phyloP scores from a whole-genome alignment of 371 early-diverging fungal species.

The Nosema granulosis region DNA sequence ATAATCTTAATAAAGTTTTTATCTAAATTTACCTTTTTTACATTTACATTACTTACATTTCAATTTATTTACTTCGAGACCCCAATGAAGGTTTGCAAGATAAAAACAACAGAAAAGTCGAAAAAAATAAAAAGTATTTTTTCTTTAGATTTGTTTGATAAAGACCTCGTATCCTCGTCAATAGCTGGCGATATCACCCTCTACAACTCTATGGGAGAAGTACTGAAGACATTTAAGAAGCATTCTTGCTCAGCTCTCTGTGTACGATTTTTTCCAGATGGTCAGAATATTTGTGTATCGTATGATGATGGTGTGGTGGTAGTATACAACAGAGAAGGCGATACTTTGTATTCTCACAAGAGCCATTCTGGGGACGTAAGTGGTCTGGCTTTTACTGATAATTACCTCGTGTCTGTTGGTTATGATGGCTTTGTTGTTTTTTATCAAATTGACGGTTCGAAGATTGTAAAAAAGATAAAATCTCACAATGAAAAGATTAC shows the following conservation, averaged over 20 bases:
- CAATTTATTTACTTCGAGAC: background rate
- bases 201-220: conserved; percentile 27
- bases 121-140: conserved; percentile 55
- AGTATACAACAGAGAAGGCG: conserved; percentile 49
- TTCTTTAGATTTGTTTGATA: conserved; percentile 35
- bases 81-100: conserved; percentile 46
- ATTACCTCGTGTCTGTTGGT: conserved; percentile 58
- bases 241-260: conserved; percentile 62
- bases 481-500: conserved; percentile 55
- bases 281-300: conserved; percentile 53
- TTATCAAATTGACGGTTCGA: conserved; percentile 33
- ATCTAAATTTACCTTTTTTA: no score
- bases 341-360: conserved; percentile 24
- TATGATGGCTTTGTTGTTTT: conserved; percentile 62
- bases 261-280: conserved; percentile 55
- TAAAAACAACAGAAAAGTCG: conserved; percentile 25
- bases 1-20: no score
- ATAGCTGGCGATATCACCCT: conserved; percentile 55
- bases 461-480: conserved; percentile 33
- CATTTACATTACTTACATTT: no score
- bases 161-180: conserved; percentile 5
- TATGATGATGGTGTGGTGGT: conserved; percentile 63
- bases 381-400: conserved; percentile 46
- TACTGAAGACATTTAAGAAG: conserved; percentile 43
- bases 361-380: conserved; percentile 57